Base-by-base conservation (phyloP, 2,329 filamentous ascomycete genomes). In the Aaosphaeria pasadenensis region DNA sequence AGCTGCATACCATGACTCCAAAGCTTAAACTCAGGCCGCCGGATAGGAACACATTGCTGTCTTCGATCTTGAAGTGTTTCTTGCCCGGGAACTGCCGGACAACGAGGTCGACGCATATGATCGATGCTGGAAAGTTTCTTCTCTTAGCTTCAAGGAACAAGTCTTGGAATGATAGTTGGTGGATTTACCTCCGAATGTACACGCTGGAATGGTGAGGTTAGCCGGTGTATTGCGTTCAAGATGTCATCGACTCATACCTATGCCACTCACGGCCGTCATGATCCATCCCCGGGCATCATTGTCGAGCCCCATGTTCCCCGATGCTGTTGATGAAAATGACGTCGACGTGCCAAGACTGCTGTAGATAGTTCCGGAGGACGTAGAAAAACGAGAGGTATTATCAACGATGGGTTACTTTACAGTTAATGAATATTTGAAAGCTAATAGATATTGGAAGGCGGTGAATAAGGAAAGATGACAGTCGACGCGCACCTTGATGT, bases 1-100 rank as follows among this genome's bases (percentile, higher is more conserved):
- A 28, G 24, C 28, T 28, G 66, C 82, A 56, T 71, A 96, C 91
- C 91, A 99, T 95, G 41, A 97, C 91, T 39, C 94, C 92, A 58
- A 96, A 96, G 67, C 91, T 96, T 55, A 99, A 74, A 71, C 91
- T 96, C 51, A 97, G 74, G 0, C 92, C 96, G 24, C 85, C 84
- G 1, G 91, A 91, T 4, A 96, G 78, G 67, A 99, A 99, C 24
- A 78, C 78, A 74, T 89, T 92, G 72, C 89, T 96, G 53, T 95
- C 88, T 64, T 95, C 84, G 57, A 99, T 95, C 59, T 84, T 83
- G 69, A 97, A 99, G 65, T 85, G 79, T 60, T 79, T 83, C 71
- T 87, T 84, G 45, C 86, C 82, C 4, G 89, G 88, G 43, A 96
- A 76, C 44, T 80, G 77, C 48, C 85, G 85, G 43, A 95, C 77